Evolutionary conservation across 352 stramenopile species (phyloP), one percentile per base, ranked within the genome.

Genomic region (Phytophthora capsici): DNA sequence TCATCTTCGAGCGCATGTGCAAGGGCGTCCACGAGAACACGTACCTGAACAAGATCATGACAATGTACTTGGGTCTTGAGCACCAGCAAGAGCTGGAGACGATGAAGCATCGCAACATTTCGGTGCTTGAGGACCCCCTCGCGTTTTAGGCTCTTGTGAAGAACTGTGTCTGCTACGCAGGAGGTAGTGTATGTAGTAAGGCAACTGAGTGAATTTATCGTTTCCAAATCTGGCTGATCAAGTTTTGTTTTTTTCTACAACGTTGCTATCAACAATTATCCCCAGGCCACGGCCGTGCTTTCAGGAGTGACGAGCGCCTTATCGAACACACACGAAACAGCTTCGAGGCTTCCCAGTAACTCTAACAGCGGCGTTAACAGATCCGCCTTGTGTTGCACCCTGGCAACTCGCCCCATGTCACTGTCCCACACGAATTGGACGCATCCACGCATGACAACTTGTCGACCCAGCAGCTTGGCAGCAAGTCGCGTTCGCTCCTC

Each of bases 41-140:
- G 36, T 84, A 89, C 58, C 51, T 91, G 58, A 91, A 91, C 77
- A 86, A 87, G 68, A 69, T 91, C 52, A 89, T 91, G 76, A 84
- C 80, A 44, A 87, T 77, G 60, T 91, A 78, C 67, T 71, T 91
- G 17, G 78, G 82, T 46, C 60, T 91, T 46, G 78, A 85, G 53
- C 69, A 86, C 61, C 71, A 75, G 13, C 74, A 82, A 64, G 66
- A 80, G 45, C 50, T 85, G 32, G 81, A 89, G 74, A 91, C 82
- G 22, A 57, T 88, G 54, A 84, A 81, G 45, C 70, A 75, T 49
- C 74, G 74, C 46, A 78, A 80, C 22, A 75, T 78, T 34, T 49
- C 69, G 4, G 71, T 78, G 25, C 63, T 82, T 1, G 52, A 78
- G 26, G 22, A 62, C 12, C 54, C 54, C 4, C 46, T 69, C 2